A percentile compares a stretch with the other conserved stretches of the same genome.
phyloP scores from a whole-genome alignment of 2,329 filamentous ascomycete species.

The Diaporthe velutina region DNA sequence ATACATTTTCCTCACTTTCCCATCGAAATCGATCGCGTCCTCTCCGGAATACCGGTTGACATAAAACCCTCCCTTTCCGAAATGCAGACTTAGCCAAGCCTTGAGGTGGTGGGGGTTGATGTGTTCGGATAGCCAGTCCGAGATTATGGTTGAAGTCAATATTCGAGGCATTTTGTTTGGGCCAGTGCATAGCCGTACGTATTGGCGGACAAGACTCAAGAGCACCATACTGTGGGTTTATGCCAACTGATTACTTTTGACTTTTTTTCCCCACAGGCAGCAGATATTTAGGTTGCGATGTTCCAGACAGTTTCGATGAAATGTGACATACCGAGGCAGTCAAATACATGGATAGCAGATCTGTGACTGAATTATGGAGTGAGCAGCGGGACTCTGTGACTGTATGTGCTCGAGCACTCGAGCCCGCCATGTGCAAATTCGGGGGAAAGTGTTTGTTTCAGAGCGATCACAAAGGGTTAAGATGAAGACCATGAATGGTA shows the following conservation, averaged over 20 bases:
- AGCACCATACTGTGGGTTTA: background rate
- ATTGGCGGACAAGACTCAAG: background rate
- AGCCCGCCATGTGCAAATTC: no score
- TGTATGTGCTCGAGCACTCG: background rate
- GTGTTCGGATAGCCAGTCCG: background rate
- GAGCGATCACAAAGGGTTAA: no score
- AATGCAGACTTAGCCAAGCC: conserved; percentile 19
- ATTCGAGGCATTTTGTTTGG: background rate
- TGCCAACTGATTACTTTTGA: background rate
- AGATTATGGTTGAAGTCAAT: background rate
- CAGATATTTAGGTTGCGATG: background rate
- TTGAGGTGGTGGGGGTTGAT: conserved; percentile 19
- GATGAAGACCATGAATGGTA: background rate
- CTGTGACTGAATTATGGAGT: background rate
- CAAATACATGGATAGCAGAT: background rate
- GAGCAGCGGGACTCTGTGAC: background rate
- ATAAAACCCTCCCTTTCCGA: background rate
- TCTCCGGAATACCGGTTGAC: background rate
- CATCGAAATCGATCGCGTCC: background rate
- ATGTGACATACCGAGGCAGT: background rate
- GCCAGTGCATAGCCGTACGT: background rate
- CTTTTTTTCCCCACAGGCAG: background rate
- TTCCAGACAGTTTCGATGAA: no score
- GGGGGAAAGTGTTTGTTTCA: background rate
- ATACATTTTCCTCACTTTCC: background rate